These are phyloP conservation scores for Penicillium sp. DNA, from an alignment of 2,329 filamentous ascomycete genomes.

Conservation along the genomic window DNA sequence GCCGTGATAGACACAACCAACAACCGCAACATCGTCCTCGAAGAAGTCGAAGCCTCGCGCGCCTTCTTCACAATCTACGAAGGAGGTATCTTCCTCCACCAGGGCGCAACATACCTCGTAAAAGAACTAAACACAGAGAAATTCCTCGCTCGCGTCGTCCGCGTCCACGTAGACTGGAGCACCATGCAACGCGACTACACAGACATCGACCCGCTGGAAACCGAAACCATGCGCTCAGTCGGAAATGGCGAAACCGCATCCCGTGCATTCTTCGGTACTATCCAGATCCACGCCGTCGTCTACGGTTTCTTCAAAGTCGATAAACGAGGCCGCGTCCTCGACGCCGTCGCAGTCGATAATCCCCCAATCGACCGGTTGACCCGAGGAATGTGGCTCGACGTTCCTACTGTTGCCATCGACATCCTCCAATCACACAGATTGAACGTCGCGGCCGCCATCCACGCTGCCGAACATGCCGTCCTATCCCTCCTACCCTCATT, in stretches of 20 bases:
- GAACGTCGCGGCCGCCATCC: constrained; percentile 85
- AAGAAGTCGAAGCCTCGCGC: constrained; percentile 94
- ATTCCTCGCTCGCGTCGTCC: constrained; percentile 82
- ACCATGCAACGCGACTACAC: constrained; percentile 92
- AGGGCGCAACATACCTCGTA: constrained; percentile 90
- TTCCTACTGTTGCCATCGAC: constrained; percentile 75
- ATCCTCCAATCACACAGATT: constrained; percentile 72
- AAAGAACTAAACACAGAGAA: constrained; percentile 81
- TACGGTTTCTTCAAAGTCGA: constrained; percentile 99
- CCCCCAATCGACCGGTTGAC: constrained; percentile 81
- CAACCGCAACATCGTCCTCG: constrained; percentile 78
- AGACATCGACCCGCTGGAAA: constrained; percentile 90
- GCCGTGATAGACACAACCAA: constrained; percentile 85
- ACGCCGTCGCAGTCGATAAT: constrained; percentile 91
- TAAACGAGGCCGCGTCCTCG: constrained; percentile 77
- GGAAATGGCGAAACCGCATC: constrained; percentile 54
- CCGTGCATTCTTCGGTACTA: constrained; percentile 79
- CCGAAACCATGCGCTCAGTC: constrained; percentile 79
- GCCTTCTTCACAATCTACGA: constrained; percentile 96
- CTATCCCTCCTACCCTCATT: constrained; percentile 86
- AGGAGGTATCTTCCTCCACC: constrained; percentile 93
- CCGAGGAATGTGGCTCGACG: constrained; percentile 95
- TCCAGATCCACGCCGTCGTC: constrained; percentile 83
- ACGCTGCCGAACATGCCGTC: constrained; percentile 90
- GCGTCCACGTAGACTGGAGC: constrained; percentile 91